Evolutionary conservation across 2,329 filamentous ascomycete genomes (phyloP).

Genomic region (Diplocarpon rosae): DNA sequence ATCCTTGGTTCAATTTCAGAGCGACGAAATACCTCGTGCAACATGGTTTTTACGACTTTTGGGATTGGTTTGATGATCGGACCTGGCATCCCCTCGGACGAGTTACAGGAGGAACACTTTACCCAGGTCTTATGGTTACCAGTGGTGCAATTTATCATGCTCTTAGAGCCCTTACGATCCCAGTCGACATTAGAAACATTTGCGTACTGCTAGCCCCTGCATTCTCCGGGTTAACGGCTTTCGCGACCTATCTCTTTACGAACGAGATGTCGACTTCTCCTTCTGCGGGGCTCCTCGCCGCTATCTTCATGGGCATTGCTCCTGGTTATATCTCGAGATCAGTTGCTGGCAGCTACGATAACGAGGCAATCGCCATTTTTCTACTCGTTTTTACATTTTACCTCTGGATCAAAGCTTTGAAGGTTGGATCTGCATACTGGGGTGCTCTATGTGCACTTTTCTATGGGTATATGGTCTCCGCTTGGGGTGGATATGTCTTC

Average conservation of each 20-base stretch:
- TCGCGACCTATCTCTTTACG: constrained; percentile 88
- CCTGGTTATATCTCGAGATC: constrained; percentile 97
- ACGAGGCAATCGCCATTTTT: constrained; percentile 99
- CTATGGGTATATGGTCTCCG: constrained; percentile 99
- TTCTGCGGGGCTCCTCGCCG: constrained; percentile 88
- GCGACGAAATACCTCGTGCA: constrained; percentile 95
- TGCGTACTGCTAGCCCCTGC: constrained; percentile 91
- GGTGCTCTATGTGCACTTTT: constrained; percentile 87
- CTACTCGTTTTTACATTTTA: constrained; percentile 97
- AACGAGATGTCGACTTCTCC: constrained; percentile 95
- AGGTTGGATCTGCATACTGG: constrained; percentile 94
- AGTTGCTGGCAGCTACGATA: constrained; percentile 96
- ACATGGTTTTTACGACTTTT: constrained; percentile 97
- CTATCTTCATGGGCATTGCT: constrained; percentile 92
- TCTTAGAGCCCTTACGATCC: constrained; percentile 77
- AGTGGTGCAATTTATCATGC: constrained; percentile 94
- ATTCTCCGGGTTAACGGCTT: constrained; percentile 88
- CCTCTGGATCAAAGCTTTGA: constrained; percentile 97
- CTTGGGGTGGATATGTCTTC: constrained; percentile 99
- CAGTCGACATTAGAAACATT: constrained; percentile 97
- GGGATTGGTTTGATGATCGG: constrained; percentile 99
- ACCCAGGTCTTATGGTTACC: constrained; percentile 97
- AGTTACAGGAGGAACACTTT: constrained; percentile 97
- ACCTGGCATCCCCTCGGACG: constrained; percentile 99
- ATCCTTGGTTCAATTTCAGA: constrained; percentile 99